Evolutionary conservation across 768 basidiomycete genomes (phyloP).

Genomic region (Agaricus blazei): DNA sequence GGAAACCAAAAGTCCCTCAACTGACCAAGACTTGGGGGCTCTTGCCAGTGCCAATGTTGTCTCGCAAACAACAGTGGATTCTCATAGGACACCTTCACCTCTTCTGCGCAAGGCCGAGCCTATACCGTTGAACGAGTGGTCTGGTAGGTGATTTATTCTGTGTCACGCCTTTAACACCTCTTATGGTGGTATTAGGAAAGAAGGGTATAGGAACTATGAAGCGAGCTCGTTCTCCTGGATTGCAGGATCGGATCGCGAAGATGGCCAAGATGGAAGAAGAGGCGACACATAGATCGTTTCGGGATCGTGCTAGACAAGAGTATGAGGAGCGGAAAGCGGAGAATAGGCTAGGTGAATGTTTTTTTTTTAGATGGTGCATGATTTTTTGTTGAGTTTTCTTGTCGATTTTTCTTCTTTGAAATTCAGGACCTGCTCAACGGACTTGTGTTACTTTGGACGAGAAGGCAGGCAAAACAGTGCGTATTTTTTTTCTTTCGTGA

Average conservation of each 20-base stretch:
- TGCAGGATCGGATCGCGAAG: constrained; percentile 63
- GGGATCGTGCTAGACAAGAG: constrained; percentile 65
- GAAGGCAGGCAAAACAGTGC: constrained; percentile 57
- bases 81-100: constrained; percentile 12
- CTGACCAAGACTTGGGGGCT: not conserved
- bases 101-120: constrained; percentile 56
- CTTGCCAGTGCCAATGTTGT: too few species aligned
- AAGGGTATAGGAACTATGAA: constrained; percentile 73
- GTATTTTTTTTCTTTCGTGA: constrained; percentile 19
- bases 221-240: constrained; percentile 59
- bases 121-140: constrained; percentile 75
- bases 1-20: not conserved
- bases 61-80: not conserved
- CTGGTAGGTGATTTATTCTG: constrained; percentile 43
- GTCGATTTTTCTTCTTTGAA: not conserved
- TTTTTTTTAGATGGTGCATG: not conserved
- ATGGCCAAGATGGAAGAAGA: constrained; percentile 73
- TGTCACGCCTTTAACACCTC: not conserved
- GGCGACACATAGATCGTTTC: constrained; percentile 51
- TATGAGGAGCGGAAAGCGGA: constrained; percentile 76
- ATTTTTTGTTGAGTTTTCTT: constrained; percentile 5
- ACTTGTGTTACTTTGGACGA: constrained; percentile 78
- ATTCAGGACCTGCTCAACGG: constrained; percentile 53
- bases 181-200: constrained; percentile 48
- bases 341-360: constrained; percentile 46